Conservation (phyloP, 1,284 basidiomycete species). For the Fomitopsis schrenkii region DNA sequence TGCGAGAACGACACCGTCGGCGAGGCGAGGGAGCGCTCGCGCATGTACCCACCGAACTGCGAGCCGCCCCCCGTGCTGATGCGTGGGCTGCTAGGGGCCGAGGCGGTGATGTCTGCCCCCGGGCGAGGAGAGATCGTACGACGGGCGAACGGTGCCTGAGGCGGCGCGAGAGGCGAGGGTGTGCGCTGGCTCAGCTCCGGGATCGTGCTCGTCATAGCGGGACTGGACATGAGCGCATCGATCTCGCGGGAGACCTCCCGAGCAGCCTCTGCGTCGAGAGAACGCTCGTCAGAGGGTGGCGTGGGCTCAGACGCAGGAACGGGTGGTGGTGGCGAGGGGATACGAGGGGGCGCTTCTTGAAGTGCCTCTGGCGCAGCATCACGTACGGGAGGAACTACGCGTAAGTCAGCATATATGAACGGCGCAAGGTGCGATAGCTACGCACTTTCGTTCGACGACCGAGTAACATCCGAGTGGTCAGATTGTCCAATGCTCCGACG, state of each 20-base stretch:
- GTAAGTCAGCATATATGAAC: background rate
- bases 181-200: constrained; percentile 7
- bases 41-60: constrained; percentile 12
- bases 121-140: constrained; percentile 14
- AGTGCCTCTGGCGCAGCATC: background rate
- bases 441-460: background rate
- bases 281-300: constrained; percentile 31
- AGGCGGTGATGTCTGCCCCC: constrained; percentile 5
- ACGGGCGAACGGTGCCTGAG: constrained; percentile 13
- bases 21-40: constrained; percentile 15
- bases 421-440: background rate
- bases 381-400: background rate
- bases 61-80: constrained; percentile 7
- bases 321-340: constrained; percentile 3
- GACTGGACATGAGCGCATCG: constrained; percentile 48
- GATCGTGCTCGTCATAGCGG: constrained; percentile 23
- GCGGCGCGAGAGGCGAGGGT: constrained; percentile 14
- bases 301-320: background rate
- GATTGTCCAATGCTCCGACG: background rate
- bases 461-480: background rate
- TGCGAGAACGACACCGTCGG: constrained; percentile 2
- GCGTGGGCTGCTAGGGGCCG: constrained; percentile 11
- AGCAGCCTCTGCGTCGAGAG: constrained; percentile 60
- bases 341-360: background rate
- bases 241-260: constrained; percentile 63